phyloP scores from a whole-genome alignment of 257 asterid species.

The Solanum medicagineum region DNA sequence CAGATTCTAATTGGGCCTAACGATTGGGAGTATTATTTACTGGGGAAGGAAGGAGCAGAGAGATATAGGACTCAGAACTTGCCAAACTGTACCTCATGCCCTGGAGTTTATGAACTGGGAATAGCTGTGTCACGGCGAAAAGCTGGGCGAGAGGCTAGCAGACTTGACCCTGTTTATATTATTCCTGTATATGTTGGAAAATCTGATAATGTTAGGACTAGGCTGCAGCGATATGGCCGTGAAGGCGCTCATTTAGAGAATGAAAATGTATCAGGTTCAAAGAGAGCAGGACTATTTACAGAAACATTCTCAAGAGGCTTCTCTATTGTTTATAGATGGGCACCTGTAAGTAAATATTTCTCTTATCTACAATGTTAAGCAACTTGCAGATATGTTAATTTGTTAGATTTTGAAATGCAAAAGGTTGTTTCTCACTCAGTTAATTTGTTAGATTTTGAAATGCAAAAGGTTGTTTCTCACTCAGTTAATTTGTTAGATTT shows the following conservation, averaged over 20 bases:
- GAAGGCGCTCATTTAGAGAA: conserved; percentile 85
- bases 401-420: neutral
- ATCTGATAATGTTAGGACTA: conserved; percentile 72
- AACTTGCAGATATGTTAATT: neutral
- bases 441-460: no score
- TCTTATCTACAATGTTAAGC: neutral
- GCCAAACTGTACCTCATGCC: conserved; percentile 52
- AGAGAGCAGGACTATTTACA: conserved; percentile 39
- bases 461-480: no score
- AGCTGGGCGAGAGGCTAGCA: conserved; percentile 27
- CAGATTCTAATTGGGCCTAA: conserved; percentile 68
- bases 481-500: no score
- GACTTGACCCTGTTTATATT: conserved; percentile 36
- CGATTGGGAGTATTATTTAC: conserved; percentile 60
- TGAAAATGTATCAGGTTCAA: neutral
- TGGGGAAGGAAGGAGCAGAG: conserved; percentile 73
- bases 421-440: neutral
- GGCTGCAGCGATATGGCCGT: conserved; percentile 91
- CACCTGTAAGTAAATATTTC: conserved; percentile 56
- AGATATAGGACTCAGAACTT: conserved; percentile 75
- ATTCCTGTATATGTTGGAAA: conserved; percentile 86
- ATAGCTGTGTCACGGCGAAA: conserved; percentile 17
- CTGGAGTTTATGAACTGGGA: conserved; percentile 90
- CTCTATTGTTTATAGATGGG: conserved; percentile 74
- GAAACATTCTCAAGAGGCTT: conserved; percentile 56